Conservation (phyloP, 768 basidiomycete genomes). For the Psilocybe azurescens region DNA sequence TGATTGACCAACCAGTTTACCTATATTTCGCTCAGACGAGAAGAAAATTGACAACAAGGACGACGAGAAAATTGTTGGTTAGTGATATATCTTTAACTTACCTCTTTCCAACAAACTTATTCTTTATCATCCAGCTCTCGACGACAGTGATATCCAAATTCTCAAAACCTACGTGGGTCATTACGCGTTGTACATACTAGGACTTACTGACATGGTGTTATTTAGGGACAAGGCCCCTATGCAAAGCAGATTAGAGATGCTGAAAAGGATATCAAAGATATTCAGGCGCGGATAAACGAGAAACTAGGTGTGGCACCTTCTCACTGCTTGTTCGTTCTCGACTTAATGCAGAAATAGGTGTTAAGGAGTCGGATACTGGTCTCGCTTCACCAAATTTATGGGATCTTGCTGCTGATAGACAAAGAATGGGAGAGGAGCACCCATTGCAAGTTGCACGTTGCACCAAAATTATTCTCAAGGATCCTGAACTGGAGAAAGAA, state of each 20-base stretch:
- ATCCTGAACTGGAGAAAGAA: constrained; percentile 75
- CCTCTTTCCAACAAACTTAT: constrained; percentile 2
- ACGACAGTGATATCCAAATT: constrained; percentile 98
- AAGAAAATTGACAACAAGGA: constrained; percentile 88
- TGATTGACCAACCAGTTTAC: constrained; percentile 6
- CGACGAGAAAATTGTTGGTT: constrained; percentile 92
- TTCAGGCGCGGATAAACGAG: constrained; percentile 97
- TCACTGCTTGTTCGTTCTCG: neutral
- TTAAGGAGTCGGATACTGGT: constrained; percentile 98
- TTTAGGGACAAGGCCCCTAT: constrained; percentile 97
- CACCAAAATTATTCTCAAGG: constrained; percentile 95
- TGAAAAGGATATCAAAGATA: constrained; percentile 92
- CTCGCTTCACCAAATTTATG: constrained; percentile 96
- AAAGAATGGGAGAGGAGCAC: constrained; percentile 91
- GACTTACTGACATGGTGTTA: constrained; percentile 7
- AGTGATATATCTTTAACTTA: constrained; percentile 27
- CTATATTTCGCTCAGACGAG: constrained; percentile 56
- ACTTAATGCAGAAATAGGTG: constrained; percentile 52
- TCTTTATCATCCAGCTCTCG: constrained; percentile 64
- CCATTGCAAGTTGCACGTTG: constrained; percentile 97
- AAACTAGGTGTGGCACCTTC: constrained; percentile 70
- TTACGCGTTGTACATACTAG: neutral
- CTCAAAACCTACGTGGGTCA: constrained; percentile 92
- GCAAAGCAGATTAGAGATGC: constrained; percentile 86
- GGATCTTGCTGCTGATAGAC: constrained; percentile 94